These are phyloP conservation scores for Euphorbia pulcherrima DNA, from an alignment of 345 rosid genomes.

Conservation along the genomic window DNA sequence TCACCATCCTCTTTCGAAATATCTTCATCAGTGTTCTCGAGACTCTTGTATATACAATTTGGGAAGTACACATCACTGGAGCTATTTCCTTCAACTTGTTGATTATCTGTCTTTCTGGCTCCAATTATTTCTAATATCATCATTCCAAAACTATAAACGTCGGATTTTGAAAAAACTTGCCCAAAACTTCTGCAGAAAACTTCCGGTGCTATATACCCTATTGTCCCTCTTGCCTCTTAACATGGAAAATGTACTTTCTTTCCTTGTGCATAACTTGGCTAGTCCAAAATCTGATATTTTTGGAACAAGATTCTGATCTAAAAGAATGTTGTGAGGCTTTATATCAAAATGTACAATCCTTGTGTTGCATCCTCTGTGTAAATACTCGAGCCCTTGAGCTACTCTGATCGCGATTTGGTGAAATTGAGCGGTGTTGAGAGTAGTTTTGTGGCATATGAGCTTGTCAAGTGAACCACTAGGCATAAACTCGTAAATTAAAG, in stretches of 20 bases:
- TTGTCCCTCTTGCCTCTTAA: conserved; percentile 9
- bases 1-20: too few species aligned
- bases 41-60: not conserved
- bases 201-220: conserved; percentile 16
- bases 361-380: conserved; percentile 15
- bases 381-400: conserved; percentile 12
- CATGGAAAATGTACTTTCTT: conserved; percentile 2
- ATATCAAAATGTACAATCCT: conserved; percentile 14
- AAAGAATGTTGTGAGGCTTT: conserved; percentile 1
- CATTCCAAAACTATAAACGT: conserved; percentile 15
- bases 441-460: not conserved
- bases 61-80: conserved; percentile 9
- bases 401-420: conserved; percentile 2
- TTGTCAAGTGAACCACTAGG: conserved; percentile 13
- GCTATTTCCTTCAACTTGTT: not conserved
- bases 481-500: conserved; percentile 11
- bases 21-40: too few species aligned
- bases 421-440: not conserved
- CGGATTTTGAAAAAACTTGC: conserved; percentile 1
- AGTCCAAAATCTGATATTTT: conserved; percentile 14
- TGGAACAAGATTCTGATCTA: not conserved
- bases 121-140: conserved; percentile 11
- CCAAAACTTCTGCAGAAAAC: conserved; percentile 14
- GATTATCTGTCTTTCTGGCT: not conserved
- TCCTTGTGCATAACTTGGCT: not conserved